Evolutionary conservation across 2,329 filamentous ascomycete genomes (phyloP).

Genomic region (Alternaria metachromatica): DNA sequence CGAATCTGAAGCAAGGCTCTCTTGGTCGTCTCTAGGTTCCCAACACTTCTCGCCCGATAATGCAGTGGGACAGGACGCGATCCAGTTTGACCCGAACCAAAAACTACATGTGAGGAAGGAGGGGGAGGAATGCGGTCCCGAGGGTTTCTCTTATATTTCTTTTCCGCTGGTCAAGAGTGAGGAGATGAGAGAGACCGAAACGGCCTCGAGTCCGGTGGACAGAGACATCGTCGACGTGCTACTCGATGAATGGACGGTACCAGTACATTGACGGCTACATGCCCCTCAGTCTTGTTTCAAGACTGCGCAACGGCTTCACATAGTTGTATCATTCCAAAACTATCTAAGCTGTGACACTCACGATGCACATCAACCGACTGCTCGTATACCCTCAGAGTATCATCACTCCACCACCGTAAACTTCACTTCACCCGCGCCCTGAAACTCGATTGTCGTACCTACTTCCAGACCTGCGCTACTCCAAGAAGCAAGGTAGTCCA

Average conservation of each 20-base stretch:
- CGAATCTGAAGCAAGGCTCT: no score
- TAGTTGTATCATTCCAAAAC: not conserved
- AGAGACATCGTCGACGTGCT: constrained; percentile 28
- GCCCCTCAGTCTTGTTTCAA: not conserved
- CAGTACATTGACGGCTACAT: not conserved
- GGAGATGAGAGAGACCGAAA: not conserved
- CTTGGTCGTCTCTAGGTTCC: no score
- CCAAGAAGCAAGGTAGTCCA: not conserved
- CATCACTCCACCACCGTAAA: not conserved
- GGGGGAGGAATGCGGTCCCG: no score
- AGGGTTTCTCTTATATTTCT: no score
- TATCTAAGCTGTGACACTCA: no score
- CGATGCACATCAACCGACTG: not conserved
- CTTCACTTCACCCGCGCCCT: not conserved
- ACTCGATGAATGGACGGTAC: constrained; percentile 24
- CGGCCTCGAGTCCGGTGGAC: not conserved
- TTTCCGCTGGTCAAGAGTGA: not conserved
- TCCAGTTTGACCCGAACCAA: no score
- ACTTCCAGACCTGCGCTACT: not conserved
- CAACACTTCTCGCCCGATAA: no score
- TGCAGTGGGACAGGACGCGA: no score
- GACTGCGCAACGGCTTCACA: not conserved
- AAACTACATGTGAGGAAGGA: no score
- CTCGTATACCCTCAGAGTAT: not conserved
- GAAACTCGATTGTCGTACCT: not conserved